Evolutionary conservation across 2,329 filamentous ascomycete genomes (phyloP).

Genomic region (Aspergillus pseudoterreus): DNA sequence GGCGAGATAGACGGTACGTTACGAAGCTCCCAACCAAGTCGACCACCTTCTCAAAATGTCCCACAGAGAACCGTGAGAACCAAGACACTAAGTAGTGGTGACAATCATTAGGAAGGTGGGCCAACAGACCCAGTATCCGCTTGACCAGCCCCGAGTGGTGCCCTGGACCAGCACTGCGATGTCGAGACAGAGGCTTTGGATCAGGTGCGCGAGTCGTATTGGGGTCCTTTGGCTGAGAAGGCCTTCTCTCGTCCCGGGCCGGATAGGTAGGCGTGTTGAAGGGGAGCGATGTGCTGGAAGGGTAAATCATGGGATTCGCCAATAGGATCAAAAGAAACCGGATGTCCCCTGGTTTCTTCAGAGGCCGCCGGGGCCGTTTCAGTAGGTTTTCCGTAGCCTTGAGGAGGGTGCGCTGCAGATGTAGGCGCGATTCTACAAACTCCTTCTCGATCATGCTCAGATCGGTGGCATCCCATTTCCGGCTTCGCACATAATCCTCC

Average conservation of each 20-base stretch:
- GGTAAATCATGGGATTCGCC: slow-evolving; percentile 71
- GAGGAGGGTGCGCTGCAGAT: slow-evolving; percentile 66
- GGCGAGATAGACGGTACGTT: slow-evolving; percentile 71
- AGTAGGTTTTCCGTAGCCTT: slow-evolving; percentile 76
- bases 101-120: slow-evolving; percentile 70
- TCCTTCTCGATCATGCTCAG: slow-evolving; percentile 49
- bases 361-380: slow-evolving; percentile 69
- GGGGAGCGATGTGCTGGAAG: slow-evolving; percentile 27
- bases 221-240: slow-evolving; percentile 24
- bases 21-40: slow-evolving; percentile 76
- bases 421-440: slow-evolving; percentile 61
- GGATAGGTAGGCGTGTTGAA: slow-evolving; percentile 12
- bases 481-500: slow-evolving; percentile 17
- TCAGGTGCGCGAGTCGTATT: slow-evolving; percentile 15
- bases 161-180: slow-evolving; percentile 46
- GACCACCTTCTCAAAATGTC: slow-evolving; percentile 68
- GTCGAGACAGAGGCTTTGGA: slow-evolving; percentile 7
- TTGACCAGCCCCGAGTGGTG: slow-evolving; percentile 83
- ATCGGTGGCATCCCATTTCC: slow-evolving; percentile 41
- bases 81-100: slow-evolving; percentile 75
- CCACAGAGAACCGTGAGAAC: slow-evolving; percentile 68
- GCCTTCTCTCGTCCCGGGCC: slow-evolving; percentile 23
- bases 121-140: slow-evolving; percentile 73
- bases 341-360: slow-evolving; percentile 66
- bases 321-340: slow-evolving; percentile 76